Evolutionary conservation across 352 stramenopile genomes (phyloP), one percentile per base, ranked within the genome.

Genomic region (Globisporangium paddicum): DNA sequence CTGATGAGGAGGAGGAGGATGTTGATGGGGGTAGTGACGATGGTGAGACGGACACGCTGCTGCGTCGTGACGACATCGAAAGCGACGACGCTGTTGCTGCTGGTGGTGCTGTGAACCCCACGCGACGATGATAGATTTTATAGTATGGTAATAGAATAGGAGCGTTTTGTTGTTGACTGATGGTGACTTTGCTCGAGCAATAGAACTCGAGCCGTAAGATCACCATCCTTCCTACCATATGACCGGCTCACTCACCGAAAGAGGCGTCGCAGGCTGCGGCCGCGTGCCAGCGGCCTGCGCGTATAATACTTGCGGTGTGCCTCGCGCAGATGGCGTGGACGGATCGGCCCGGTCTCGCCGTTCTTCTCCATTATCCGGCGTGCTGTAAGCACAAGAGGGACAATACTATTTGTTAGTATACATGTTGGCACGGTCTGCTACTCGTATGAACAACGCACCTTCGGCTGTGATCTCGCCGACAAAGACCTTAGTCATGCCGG

Each of bases 251-350:
- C 2, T 49, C 54, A 90, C 40, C 71, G 73, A 49, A 89, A 68
- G 34, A 90, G 54, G 26, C 81, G 77, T 23, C 74, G 73, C 55
- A 85, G 63, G 42, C 76, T 83, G 65, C 81, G 81, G 1, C 78
- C 79, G 0, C 85, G 69, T 0, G 79, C 75, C 3, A 91, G 63
- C 7, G 82, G 81, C 11, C 79, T 81, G 30, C 81, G 78, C 49
- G 86, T 86, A 69, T 95, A 95, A 63, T 93, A 95, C 64, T 90
- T 89, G 37, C 82, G 79, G 47, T 91, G 77, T 5, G 82, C 85
- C 62, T 95, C 82, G 40, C 82, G 77, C 19, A 95, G 58, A 51
- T 95, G 82, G 16, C 72, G 82, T n/a, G 79, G 82, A 32, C 66
- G 76, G 37, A 95, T 93, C 2, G 85, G 81, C 1, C 85, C 85